These are phyloP conservation scores for Cladophialophora bantiana DNA, from an alignment of 2,329 filamentous ascomycete genomes.

Conservation along the genomic window DNA sequence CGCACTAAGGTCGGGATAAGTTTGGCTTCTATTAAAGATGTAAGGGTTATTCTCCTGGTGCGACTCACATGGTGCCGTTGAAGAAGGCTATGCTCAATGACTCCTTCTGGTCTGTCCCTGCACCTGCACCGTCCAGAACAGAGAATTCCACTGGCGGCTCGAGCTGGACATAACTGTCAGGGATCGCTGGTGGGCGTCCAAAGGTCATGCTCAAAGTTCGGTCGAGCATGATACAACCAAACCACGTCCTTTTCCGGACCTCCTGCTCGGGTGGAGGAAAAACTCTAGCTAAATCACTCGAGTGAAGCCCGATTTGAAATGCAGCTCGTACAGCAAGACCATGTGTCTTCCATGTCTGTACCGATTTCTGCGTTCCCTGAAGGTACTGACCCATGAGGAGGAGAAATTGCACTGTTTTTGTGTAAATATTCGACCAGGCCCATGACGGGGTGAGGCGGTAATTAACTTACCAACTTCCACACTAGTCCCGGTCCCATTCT, in stretches of 20 bases:
- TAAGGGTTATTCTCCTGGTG: conserved; percentile 7
- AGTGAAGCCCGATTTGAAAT: conserved; percentile 61
- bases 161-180: conserved; percentile 53
- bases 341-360: conserved; percentile 63
- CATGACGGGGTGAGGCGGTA: background rate
- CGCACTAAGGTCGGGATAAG: conserved; percentile 33
- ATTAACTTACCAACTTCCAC: conserved; percentile 53
- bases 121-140: background rate
- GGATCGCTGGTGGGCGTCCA: conserved; percentile 57
- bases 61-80: conserved; percentile 29
- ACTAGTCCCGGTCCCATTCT: conserved; percentile 52
- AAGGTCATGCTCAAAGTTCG: conserved; percentile 60
- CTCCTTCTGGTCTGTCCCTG: conserved; percentile 11
- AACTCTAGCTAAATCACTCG: conserved; percentile 45
- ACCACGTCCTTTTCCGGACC: conserved; percentile 59
- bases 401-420: conserved; percentile 55
- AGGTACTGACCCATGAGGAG: conserved; percentile 60
- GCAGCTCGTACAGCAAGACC: conserved; percentile 61
- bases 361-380: conserved; percentile 61
- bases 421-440: background rate
- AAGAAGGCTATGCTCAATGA: conserved; percentile 15
- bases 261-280: conserved; percentile 56
- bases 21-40: background rate
- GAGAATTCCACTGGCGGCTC: conserved; percentile 43
- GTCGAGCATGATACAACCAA: conserved; percentile 57